A percentile compares a stretch with the other conserved stretches of the same genome.
Evolutionary conservation across 768 basidiomycete genomes (phyloP).

Genomic region (Leccinum broughii): DNA sequence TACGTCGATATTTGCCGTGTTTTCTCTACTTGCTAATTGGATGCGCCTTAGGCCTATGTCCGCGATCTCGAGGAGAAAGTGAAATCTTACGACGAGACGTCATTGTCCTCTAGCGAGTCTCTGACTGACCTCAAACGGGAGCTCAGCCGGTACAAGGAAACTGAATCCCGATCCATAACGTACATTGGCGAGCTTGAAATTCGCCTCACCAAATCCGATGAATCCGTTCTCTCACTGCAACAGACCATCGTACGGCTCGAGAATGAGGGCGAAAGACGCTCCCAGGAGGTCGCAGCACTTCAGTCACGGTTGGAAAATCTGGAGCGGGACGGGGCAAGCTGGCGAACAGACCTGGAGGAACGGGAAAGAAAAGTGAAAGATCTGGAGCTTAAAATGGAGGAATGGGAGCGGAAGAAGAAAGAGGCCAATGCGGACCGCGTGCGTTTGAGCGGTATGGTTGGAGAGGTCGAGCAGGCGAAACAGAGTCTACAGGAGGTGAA

Average conservation of each 20-base stretch:
- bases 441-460: slow-evolving; percentile 67
- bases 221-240: slow-evolving; percentile 68
- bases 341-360: slow-evolving; percentile 82
- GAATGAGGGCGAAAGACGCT: slow-evolving; percentile 69
- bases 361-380: slow-evolving; percentile 75
- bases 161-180: slow-evolving; percentile 65
- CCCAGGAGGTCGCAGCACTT: slow-evolving; percentile 67
- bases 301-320: slow-evolving; percentile 71
- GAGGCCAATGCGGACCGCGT: slow-evolving; percentile 65
- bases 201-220: slow-evolving; percentile 75
- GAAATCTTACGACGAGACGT: slow-evolving; percentile 79
- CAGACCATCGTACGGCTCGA: slow-evolving; percentile 77
- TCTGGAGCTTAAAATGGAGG: slow-evolving; percentile 75
- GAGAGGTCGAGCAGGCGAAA: slow-evolving; percentile 69
- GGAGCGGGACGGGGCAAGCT: slow-evolving; percentile 73
- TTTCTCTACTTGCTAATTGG: slow-evolving; percentile 2
- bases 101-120: slow-evolving; percentile 72
- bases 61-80: slow-evolving; percentile 93
- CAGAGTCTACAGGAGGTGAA: slow-evolving; percentile 56
- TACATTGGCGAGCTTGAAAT: slow-evolving; percentile 89
- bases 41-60: slow-evolving; percentile 71
- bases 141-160: slow-evolving; percentile 72
- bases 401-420: slow-evolving; percentile 73
- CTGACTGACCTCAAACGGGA: slow-evolving; percentile 84
- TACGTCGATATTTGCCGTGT: slow-evolving; percentile 34